Base-by-base conservation (phyloP, 2,329 filamentous ascomycete species). In the Alternaria gansuensis region DNA sequence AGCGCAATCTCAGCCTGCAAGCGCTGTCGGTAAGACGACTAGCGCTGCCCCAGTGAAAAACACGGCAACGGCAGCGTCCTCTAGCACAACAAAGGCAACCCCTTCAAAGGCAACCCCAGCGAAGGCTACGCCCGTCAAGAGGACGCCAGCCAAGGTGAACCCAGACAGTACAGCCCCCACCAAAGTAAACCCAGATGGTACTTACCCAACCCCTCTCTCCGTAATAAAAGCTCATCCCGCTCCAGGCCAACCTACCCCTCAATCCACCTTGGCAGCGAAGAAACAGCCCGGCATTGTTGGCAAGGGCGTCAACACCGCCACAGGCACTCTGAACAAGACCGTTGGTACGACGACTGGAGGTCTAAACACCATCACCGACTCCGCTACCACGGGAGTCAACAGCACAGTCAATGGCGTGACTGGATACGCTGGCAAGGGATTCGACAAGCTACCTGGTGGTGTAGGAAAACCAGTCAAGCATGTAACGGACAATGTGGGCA, bases 401-500 rank as follows among this genome's bases (percentile, higher is more conserved):
- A 54, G 65, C 3, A 75, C 74, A 5, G 71, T 81, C n/a, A 69
- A 72, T 28, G 78, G 72, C 29, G 65, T 73, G 6, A 80, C 78
- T 0, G 75, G 75, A 6, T 63, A 73, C 3, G 66, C 75, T 4
- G 79, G 79, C 14, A 78, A 78, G 41, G 70, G 76, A 0, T 67
- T 77, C 0, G 73, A 78, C 7, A 71, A 72, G 31, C 41, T 77
- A 3, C 77, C 76, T 2, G 67, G 57, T 2, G 73, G 75, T 23
- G 73, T 75, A 0, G 75, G 75, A 4, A 73, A 75, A 68, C 74
- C 75, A 0, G 74, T 79, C 28, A 75, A 77, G 50, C 76, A 80
- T 52, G 71, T 80, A 2, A 80, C 78, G 7, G 72, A 75, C 21
- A 72, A 71, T 17, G 71, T 80, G 8, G 80, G 80, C 36, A 79